Conservation (phyloP, 1,139 yeast genomes). For the Maudiozyma humilis region DNA sequence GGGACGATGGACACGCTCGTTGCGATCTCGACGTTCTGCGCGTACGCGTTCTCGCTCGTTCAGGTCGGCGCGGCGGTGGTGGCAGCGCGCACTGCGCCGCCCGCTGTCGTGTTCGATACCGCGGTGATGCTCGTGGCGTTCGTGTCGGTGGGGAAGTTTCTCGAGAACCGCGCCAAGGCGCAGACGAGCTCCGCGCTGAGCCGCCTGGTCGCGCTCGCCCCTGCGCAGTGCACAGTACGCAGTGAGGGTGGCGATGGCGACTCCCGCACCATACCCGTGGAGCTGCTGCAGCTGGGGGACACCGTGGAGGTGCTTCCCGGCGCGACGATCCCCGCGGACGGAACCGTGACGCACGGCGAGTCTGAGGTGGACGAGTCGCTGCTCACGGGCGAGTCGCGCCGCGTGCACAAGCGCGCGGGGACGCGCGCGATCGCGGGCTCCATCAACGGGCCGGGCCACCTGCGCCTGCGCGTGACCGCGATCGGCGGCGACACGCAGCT, state of each 20-base stretch:
- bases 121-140: conserved; percentile 76
- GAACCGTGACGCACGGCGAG: conserved; percentile 63
- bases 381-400: conserved; percentile 82
- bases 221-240: conserved; percentile 55
- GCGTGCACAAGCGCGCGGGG: conserved; percentile 55
- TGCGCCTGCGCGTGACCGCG: conserved; percentile 58
- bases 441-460: conserved; percentile 38
- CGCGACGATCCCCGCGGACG: conserved; percentile 86
- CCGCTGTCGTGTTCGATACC: conserved; percentile 60
- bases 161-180: conserved; percentile 89
- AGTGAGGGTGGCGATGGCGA: conserved; percentile 38
- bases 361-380: conserved; percentile 83
- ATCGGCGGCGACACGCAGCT: conserved; percentile 82
- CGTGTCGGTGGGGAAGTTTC: conserved; percentile 80
- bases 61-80: background rate
- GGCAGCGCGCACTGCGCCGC: background rate
- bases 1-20: conserved; percentile 97
- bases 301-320: conserved; percentile 78
- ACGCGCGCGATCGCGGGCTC: conserved; percentile 82
- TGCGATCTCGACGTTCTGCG: conserved; percentile 70
- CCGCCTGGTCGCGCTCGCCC: conserved; percentile 68
- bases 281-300: conserved; percentile 69
- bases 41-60: conserved; percentile 60
- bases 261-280: conserved; percentile 46
- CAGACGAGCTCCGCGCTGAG: conserved; percentile 87